Evolutionary conservation across 805 yeast genomes (phyloP).

Genomic region (Wickerhamomyces strasburgensis): DNA sequence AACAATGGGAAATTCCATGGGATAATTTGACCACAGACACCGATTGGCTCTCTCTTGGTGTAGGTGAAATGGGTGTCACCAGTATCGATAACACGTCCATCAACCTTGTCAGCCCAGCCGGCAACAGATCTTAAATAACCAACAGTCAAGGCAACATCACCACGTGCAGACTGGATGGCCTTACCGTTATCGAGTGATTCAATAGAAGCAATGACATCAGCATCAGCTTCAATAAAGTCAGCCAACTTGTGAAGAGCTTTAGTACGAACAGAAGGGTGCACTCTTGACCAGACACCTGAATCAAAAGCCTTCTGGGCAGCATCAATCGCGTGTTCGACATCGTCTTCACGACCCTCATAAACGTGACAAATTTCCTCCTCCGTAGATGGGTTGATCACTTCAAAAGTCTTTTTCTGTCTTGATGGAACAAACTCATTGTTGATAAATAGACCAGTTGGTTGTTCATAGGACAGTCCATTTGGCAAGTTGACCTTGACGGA

Average conservation of each 20-base stretch:
- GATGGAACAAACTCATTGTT: conserved; percentile 67
- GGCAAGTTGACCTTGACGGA: conserved; percentile 55
- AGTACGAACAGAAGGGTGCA: conserved; percentile 67
- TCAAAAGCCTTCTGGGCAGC: conserved; percentile 78
- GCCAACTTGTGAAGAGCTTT: conserved; percentile 65
- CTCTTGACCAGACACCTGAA: conserved; percentile 66
- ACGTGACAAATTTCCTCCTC: conserved; percentile 66
- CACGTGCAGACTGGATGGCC: conserved; percentile 62
- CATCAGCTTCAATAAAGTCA: conserved; percentile 65
- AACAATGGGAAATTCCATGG: conserved; percentile 97
- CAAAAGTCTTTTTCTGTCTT: conserved; percentile 53
- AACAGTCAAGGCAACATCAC: conserved; percentile 69
- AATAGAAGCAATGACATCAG: conserved; percentile 68
- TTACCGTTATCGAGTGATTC: conserved; percentile 91
- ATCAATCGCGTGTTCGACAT: conserved; percentile 74
- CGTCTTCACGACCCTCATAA: conserved; percentile 72
- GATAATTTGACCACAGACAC: conserved; percentile 93
- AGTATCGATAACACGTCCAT: conserved; percentile 71
- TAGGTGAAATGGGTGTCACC: conserved; percentile 69
- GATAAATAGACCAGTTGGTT: conserved; percentile 77
- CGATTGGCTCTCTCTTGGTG: conserved; percentile 85
- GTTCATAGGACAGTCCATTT: conserved; percentile 63
- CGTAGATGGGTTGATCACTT: conserved; percentile 61
- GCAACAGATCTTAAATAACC: conserved; percentile 78
- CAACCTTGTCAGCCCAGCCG: conserved; percentile 87